A percentile compares a stretch with the other conserved stretches of the same genome.
These are phyloP conservation scores for Hypericum perforatum DNA, from an alignment of 345 rosid genomes.

Conservation along the genomic window DNA sequence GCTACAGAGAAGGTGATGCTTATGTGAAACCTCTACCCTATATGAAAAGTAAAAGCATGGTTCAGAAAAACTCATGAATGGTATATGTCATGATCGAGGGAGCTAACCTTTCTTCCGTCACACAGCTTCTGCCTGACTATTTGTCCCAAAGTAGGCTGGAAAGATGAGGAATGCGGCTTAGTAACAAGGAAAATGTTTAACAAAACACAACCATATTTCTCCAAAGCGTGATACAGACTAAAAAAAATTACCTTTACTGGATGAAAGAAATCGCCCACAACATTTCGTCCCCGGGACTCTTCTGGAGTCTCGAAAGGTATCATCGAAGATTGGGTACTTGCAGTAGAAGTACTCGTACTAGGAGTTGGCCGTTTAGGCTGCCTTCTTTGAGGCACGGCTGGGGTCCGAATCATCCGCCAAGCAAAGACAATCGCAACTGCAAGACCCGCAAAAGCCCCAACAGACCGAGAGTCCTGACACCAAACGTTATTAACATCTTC, in stretches of 20 bases:
- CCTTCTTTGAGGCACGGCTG: constrained; percentile 57
- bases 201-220: background rate
- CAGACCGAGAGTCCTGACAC: constrained; percentile 70
- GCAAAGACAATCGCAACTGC: constrained; percentile 84
- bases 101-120: constrained; percentile 78
- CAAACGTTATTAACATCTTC: no score
- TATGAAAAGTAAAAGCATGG: no score
- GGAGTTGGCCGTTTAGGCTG: constrained; percentile 60
- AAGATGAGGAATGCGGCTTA: background rate
- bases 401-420: constrained; percentile 69
- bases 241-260: constrained; percentile 43
- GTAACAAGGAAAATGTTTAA: constrained; percentile 1
- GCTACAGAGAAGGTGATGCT: no score
- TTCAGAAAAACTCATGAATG: no score
- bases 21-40: no score
- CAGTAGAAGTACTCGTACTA: constrained; percentile 35
- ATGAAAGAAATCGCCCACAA: constrained; percentile 73
- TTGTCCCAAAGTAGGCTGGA: constrained; percentile 76
- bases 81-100: no score
- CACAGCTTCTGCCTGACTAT: constrained; percentile 78
- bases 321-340: constrained; percentile 34
- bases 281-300: constrained; percentile 55
- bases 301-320: constrained; percentile 37
- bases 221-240: background rate
- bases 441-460: constrained; percentile 91